phyloP scores from a whole-genome alignment of 2,329 filamentous ascomycete genomes.

The Allantophomopsis lycopodina region DNA sequence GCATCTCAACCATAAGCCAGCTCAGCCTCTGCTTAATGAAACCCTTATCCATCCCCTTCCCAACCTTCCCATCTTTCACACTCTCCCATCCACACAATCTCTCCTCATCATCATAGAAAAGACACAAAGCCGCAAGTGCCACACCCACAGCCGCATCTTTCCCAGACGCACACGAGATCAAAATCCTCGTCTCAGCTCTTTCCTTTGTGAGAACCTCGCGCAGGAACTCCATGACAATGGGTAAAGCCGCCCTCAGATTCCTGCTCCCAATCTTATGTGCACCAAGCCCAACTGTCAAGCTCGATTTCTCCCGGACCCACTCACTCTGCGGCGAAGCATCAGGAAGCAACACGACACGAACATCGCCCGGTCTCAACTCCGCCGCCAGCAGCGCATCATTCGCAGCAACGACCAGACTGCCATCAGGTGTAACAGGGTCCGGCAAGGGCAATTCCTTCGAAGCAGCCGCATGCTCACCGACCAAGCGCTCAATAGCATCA shows the following conservation, averaged over 20 bases:
- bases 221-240: conserved; percentile 41
- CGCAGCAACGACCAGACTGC: not conserved
- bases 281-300: conserved; percentile 47
- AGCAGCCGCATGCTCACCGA: conserved; percentile 11
- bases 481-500: conserved; percentile 30
- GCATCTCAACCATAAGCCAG: conserved; percentile 68
- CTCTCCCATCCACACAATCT: conserved; percentile 36
- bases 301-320: conserved; percentile 22
- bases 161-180: conserved; percentile 64
- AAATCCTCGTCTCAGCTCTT: conserved; percentile 14
- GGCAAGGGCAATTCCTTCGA: not conserved
- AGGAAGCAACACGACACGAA: conserved; percentile 26
- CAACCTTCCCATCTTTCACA: conserved; percentile 23
- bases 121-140: conserved; percentile 63
- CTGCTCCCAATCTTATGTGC: conserved; percentile 68
- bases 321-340: conserved; percentile 28
- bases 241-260: conserved; percentile 62
- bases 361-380: not conserved
- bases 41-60: conserved; percentile 47
- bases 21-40: conserved; percentile 65
- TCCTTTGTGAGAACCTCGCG: conserved; percentile 3
- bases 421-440: not conserved
- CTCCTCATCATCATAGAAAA: conserved; percentile 51
- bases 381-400: not conserved
- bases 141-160: conserved; percentile 71